Evolutionary conservation across 306 rosid species (phyloP).

Genomic region (Gleditsia sinensis): DNA sequence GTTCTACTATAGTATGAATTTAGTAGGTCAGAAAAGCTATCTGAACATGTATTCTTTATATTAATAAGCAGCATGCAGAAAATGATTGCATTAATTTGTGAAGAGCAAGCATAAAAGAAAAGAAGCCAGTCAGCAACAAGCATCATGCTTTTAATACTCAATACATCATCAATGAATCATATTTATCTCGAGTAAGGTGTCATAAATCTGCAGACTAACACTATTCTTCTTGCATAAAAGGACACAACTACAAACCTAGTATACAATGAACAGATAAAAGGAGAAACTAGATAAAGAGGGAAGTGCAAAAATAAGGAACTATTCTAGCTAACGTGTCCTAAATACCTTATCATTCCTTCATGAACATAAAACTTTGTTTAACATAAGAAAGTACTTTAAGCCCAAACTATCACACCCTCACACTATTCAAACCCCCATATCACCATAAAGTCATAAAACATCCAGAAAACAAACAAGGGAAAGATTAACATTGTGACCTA

Average conservation of each 20-base stretch:
- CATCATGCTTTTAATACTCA: not conserved
- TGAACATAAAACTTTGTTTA: not conserved
- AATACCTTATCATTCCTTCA: not conserved
- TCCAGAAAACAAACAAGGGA: conserved; percentile 12
- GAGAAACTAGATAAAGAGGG: not conserved
- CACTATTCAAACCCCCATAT: not conserved
- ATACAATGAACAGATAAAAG: not conserved
- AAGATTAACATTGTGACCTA: not conserved
- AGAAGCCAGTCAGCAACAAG: not conserved
- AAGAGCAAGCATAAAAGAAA: not conserved
- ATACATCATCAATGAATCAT: not conserved
- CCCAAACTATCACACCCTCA: conserved; percentile 10
- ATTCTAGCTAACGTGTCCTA: not conserved
- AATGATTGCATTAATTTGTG: not conserved
- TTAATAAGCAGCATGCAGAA: conserved; percentile 17
- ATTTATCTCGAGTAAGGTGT: not conserved
- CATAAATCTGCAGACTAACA: not conserved
- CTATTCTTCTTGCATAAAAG: not conserved
- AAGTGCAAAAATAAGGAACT: not conserved
- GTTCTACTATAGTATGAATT: conserved; percentile 8
- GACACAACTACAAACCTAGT: not conserved
- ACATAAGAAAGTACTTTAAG: not conserved
- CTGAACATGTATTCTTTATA: conserved; percentile 6
- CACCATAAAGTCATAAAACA: conserved; percentile 19
- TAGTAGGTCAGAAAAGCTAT: conserved; percentile 1